Conservation (phyloP, 2,329 filamentous ascomycete species). For the Penicillium italicum region DNA sequence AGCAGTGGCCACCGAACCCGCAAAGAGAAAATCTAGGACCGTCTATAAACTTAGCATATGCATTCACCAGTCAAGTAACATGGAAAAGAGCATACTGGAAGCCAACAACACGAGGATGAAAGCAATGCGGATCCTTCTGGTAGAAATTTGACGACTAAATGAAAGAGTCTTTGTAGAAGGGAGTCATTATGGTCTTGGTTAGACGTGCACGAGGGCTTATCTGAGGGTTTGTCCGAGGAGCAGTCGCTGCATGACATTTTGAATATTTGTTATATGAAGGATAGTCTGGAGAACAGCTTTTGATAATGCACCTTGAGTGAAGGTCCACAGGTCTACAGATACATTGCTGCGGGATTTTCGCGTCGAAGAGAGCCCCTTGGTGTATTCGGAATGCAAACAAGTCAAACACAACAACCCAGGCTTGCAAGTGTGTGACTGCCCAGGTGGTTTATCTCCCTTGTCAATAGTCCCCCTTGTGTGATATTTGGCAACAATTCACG, state of each 20-base stretch:
- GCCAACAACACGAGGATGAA: slow-evolving; percentile 14
- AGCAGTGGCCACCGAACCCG: slow-evolving; percentile 16
- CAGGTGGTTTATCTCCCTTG: too few species aligned
- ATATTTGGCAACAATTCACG: background rate
- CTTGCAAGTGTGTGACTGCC: too few species aligned
- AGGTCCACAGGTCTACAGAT: background rate
- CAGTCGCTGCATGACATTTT: background rate
- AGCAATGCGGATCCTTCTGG: slow-evolving; percentile 18
- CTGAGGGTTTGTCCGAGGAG: background rate
- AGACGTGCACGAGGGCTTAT: background rate
- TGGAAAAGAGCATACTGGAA: slow-evolving; percentile 8
- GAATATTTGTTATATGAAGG: background rate
- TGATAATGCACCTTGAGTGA: background rate
- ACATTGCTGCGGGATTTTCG: background rate
- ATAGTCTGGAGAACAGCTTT: background rate
- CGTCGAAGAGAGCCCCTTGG: too few species aligned
- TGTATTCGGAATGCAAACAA: background rate
- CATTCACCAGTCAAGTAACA: background rate
- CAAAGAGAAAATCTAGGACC: slow-evolving; percentile 16
- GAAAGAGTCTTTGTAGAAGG: background rate
- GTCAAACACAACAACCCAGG: background rate
- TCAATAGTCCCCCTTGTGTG: background rate
- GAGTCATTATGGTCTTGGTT: background rate
- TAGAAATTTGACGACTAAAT: background rate
- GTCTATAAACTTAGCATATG: slow-evolving; percentile 7